Conservation (phyloP, 2,329 filamentous ascomycete species). For the Chrysosporium keratinophilum region DNA sequence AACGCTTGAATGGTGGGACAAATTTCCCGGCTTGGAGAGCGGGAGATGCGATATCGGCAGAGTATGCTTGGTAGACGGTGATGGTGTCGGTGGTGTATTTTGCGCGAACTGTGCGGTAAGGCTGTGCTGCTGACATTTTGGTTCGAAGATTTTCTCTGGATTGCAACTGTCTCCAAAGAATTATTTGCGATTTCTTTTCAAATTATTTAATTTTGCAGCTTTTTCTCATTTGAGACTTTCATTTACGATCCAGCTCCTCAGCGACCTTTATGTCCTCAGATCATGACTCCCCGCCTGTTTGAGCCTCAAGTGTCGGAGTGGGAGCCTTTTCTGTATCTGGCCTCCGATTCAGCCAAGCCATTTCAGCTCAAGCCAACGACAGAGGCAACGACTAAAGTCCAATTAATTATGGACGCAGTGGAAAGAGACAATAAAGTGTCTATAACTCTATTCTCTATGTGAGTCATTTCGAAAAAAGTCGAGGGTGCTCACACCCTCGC, state of each 20-base stretch:
- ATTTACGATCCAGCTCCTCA: too few species aligned
- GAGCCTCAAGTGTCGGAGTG: neutral
- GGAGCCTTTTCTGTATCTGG: neutral
- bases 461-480: neutral
- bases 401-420: neutral
- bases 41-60: conserved; percentile 41
- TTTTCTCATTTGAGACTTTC: neutral
- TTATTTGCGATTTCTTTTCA: neutral
- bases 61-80: conserved; percentile 55
- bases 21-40: conserved; percentile 46
- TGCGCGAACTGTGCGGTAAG: conserved; percentile 45
- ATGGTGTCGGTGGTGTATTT: conserved; percentile 42
- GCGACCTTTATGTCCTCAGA: too few species aligned
- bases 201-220: neutral
- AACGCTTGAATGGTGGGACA: conserved; percentile 41
- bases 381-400: too few species aligned
- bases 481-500: neutral
- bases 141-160: neutral
- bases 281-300: neutral
- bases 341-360: neutral
- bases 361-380: too few species aligned
- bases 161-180: neutral
- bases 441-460: neutral
- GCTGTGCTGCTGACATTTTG: conserved; percentile 1
- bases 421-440: neutral